These are phyloP conservation scores for Ophiostoma triangulosporum DNA, from an alignment of 2,329 filamentous ascomycete species.

Conservation along the genomic window DNA sequence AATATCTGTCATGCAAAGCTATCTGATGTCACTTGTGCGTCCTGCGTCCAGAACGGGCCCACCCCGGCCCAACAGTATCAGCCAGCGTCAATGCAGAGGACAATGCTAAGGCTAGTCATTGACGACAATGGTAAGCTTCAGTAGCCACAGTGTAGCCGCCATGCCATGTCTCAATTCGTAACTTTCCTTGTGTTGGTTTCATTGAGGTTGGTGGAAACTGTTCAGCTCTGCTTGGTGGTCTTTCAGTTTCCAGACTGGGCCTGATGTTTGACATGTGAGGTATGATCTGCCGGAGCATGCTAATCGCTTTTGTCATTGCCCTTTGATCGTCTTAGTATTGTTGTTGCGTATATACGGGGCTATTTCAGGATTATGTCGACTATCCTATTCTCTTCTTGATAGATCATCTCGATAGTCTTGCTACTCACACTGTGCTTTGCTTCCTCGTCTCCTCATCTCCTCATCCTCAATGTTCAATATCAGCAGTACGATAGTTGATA, in stretches of 20 bases:
- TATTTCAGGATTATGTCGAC: background rate
- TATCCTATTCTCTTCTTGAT: background rate
- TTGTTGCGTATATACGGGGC: background rate
- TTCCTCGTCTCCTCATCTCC: background rate
- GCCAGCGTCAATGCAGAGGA: constrained; percentile 5
- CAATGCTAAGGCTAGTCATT: constrained; percentile 11
- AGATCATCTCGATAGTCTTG: background rate
- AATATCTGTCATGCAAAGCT: too few species aligned
- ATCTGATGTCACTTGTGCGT: background rate
- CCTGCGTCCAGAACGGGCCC: background rate
- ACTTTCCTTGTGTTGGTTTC: background rate
- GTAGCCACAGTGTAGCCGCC: background rate
- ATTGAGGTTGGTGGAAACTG: too few species aligned
- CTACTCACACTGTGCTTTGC: background rate
- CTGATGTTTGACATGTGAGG: background rate
- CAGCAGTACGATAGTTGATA: background rate
- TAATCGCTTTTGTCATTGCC: background rate
- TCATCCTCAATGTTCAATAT: background rate
- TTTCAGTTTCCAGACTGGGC: background rate
- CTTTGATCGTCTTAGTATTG: background rate
- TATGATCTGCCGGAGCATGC: background rate
- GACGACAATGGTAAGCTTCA: constrained; percentile 8
- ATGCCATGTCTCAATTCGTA: background rate
- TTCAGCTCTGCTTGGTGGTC: background rate
- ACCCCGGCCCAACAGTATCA: background rate